These are phyloP conservation scores for Erodium maritimum DNA, from an alignment of 345 rosid species.

Conservation along the genomic window DNA sequence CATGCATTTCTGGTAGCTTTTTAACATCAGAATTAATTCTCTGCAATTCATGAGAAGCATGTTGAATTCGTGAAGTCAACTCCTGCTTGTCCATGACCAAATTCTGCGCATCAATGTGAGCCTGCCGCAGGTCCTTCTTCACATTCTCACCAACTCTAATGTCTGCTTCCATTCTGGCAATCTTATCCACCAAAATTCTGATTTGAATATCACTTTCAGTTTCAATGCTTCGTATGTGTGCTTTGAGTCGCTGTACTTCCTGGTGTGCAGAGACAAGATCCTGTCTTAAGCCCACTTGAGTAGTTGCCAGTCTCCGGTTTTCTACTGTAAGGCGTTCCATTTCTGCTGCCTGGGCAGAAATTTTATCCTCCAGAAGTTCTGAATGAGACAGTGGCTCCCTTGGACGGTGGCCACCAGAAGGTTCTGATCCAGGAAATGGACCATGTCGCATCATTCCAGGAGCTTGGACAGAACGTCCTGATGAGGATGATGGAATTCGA, in stretches of 20 bases:
- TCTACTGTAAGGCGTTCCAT: conserved; percentile 50
- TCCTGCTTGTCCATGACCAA: conserved; percentile 54
- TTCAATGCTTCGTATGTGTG: conserved; percentile 58
- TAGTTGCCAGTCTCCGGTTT: conserved; percentile 46
- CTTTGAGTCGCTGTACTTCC: conserved; percentile 46
- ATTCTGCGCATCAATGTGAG: conserved; percentile 52
- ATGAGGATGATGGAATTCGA: conserved; percentile 16
- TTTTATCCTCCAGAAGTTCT: conserved; percentile 45
- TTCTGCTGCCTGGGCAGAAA: conserved; percentile 71
- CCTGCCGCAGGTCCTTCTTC: conserved; percentile 54
- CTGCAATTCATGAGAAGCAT: conserved; percentile 46
- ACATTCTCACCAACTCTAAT: conserved; percentile 51
- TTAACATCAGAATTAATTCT: conserved; percentile 30
- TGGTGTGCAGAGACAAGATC: conserved; percentile 45
- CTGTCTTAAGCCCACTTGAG: conserved; percentile 44
- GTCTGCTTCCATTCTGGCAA: conserved; percentile 42
- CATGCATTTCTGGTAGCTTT: conserved; percentile 35
- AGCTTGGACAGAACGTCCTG: conserved; percentile 19
- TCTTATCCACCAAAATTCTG: conserved; percentile 50
- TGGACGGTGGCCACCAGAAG: conserved; percentile 11
- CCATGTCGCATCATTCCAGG: conserved; percentile 38
- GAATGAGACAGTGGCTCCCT: conserved; percentile 26
- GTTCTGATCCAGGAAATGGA: conserved; percentile 14
- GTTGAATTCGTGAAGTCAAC: conserved; percentile 41
- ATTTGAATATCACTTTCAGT: conserved; percentile 71